phyloP scores from a whole-genome alignment of 1,139 yeast genomes.

The Blastobotrys persicus region DNA sequence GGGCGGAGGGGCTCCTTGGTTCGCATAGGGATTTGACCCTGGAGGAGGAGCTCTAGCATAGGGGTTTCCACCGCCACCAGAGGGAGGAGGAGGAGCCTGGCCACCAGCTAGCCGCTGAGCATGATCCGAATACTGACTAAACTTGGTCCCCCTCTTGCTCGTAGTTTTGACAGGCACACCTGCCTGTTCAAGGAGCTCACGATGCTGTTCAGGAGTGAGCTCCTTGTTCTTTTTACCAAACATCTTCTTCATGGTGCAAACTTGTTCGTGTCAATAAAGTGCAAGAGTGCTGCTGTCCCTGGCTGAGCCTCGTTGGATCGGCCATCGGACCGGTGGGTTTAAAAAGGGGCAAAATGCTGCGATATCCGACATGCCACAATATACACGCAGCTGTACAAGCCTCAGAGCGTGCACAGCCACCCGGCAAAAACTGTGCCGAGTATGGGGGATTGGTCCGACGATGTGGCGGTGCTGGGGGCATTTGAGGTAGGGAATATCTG shows the following conservation, averaged over 20 bases:
- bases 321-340: neutral
- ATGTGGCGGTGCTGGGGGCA: too few species aligned
- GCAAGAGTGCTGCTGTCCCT: too few species aligned
- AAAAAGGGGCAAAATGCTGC: neutral
- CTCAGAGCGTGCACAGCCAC: too few species aligned
- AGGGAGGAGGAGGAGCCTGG: constrained; percentile 11
- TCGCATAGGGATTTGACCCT: constrained; percentile 13
- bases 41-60: constrained; percentile 43
- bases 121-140: constrained; percentile 35
- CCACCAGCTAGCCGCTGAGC: constrained; percentile 29
- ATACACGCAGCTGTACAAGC: neutral
- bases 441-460: too few species aligned
- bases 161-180: constrained; percentile 31
- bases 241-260: constrained; percentile 33
- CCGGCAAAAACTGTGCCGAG: too few species aligned
- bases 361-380: neutral
- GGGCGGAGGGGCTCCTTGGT: constrained; percentile 43
- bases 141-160: constrained; percentile 35
- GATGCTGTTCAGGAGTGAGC: constrained; percentile 36
- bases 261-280: neutral
- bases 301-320: neutral
- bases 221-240: constrained; percentile 37
- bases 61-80: constrained; percentile 16
- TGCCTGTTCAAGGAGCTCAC: constrained; percentile 30
- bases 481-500: too few species aligned